A percentile compares a stretch with the other conserved stretches of the same genome.
Conservation (phyloP, 2,329 filamentous ascomycete genomes). For the Aureobasidium sp. region DNA sequence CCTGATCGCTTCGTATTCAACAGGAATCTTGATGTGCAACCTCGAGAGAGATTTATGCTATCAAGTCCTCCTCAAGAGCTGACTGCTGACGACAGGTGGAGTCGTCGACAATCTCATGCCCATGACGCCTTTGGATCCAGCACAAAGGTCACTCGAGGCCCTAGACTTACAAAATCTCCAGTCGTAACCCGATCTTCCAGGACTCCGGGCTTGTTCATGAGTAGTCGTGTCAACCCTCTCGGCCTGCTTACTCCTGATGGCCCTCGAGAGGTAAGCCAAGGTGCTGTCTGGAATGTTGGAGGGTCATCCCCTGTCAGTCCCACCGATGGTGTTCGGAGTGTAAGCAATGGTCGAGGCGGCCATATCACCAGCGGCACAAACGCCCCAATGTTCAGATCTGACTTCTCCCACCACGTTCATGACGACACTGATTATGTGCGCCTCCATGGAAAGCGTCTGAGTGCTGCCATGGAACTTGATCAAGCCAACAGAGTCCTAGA, state of each 20-base stretch:
- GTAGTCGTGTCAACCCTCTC: slow-evolving; percentile 6
- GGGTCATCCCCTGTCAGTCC: slow-evolving; percentile 57
- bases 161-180: background rate
- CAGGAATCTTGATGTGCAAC: slow-evolving; percentile 14
- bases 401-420: slow-evolving; percentile 40
- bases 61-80: slow-evolving; percentile 6
- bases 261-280: slow-evolving; percentile 47
- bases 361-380: slow-evolving; percentile 64
- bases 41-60: slow-evolving; percentile 7
- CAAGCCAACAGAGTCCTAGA: slow-evolving; percentile 58
- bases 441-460: slow-evolving; percentile 67
- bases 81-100: background rate
- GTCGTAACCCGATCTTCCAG: background rate
- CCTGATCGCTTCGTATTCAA: slow-evolving; percentile 55
- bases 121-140: slow-evolving; percentile 6
- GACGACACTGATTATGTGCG: slow-evolving; percentile 55
- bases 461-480: slow-evolving; percentile 74
- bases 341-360: slow-evolving; percentile 56
- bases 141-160: background rate
- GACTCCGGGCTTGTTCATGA: slow-evolving; percentile 3
- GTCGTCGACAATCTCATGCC: background rate
- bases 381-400: slow-evolving; percentile 56
- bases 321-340: slow-evolving; percentile 30
- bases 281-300: slow-evolving; percentile 71
- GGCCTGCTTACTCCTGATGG: background rate